A percentile compares a stretch with the other conserved stretches of the same genome.
phyloP scores from a whole-genome alignment of 2,329 filamentous ascomycete species.

The Daldinia eschscholtzii region DNA sequence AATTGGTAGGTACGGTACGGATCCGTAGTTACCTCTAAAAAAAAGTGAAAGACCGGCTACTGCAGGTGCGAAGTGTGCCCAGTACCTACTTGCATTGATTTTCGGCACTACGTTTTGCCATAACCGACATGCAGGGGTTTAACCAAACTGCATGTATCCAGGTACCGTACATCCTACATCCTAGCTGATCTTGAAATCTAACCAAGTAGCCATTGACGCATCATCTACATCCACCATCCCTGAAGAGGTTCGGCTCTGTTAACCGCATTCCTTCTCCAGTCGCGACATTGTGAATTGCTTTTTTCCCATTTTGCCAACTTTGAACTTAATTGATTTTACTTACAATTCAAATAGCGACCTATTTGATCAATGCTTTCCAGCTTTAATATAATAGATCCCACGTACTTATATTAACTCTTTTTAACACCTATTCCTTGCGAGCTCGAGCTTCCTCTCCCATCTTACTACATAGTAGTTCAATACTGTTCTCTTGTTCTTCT shows the following conservation, averaged over 20 bases:
- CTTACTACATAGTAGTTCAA: conserved; percentile 23
- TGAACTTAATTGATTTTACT: conserved; percentile 13
- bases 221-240: conserved; percentile 24
- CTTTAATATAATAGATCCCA: conserved; percentile 6
- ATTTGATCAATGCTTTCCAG: not conserved
- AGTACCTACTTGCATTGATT: not conserved
- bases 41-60: not conserved
- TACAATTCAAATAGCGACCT: not conserved
- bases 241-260: conserved; percentile 11
- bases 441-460: conserved; percentile 10
- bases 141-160: not conserved
- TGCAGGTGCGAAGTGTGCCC: not conserved
- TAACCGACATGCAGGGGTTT: conserved; percentile 32
- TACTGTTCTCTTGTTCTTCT: conserved; percentile 9
- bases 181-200: conserved; percentile 16
- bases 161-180: conserved; percentile 4
- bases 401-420: conserved; percentile 14
- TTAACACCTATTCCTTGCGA: conserved; percentile 1
- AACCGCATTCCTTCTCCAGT: conserved; percentile 31
- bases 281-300: conserved; percentile 26
- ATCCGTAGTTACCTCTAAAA: not conserved
- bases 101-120: conserved; percentile 31
- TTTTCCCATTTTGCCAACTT: conserved; percentile 7
- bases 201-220: conserved; percentile 34
- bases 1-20: not conserved